phyloP scores from a whole-genome alignment of 2,329 filamentous ascomycete genomes.

The Pseudogymnoascus sp. region DNA sequence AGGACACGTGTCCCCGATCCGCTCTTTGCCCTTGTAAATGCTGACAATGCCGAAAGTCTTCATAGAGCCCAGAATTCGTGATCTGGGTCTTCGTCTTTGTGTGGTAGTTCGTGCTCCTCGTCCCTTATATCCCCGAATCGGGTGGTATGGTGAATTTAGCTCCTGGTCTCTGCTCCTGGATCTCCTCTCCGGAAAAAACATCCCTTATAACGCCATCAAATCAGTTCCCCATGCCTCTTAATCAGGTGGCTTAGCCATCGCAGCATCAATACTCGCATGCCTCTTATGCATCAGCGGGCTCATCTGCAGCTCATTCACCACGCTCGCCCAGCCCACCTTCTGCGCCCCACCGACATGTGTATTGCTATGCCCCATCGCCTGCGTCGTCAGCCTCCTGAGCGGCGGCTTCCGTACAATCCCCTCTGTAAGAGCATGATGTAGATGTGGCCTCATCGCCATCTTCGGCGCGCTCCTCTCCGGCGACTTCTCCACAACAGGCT shows the following conservation, averaged over 20 bases:
- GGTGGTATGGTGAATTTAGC: neutral
- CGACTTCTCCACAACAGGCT: neutral
- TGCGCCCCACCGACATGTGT: constrained; percentile 41
- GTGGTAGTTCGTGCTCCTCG: neutral
- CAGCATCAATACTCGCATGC: constrained; percentile 53
- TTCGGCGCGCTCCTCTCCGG: constrained; percentile 17
- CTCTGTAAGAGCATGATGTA: constrained; percentile 23
- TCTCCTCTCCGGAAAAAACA: neutral
- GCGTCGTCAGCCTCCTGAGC: constrained; percentile 45
- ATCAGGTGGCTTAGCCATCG: constrained; percentile 36
- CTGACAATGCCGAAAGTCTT: neutral
- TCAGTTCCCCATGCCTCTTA: neutral
- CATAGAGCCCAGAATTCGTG: neutral
- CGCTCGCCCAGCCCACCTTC: constrained; percentile 52
- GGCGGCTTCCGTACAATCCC: constrained; percentile 32
- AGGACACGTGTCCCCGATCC: neutral
- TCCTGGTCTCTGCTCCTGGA: neutral
- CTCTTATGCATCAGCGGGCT: constrained; percentile 54
- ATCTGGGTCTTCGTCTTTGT: neutral
- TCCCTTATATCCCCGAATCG: neutral
- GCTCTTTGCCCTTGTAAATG: neutral
- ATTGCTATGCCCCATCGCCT: constrained; percentile 42
- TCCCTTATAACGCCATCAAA: neutral
- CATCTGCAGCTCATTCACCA: constrained; percentile 54
- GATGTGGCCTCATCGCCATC: constrained; percentile 17